Evolutionary conservation across 108 stramenopile species (phyloP), one percentile per base, ranked within the genome.

Genomic region (Fragilariopsis cylindrus): DNA sequence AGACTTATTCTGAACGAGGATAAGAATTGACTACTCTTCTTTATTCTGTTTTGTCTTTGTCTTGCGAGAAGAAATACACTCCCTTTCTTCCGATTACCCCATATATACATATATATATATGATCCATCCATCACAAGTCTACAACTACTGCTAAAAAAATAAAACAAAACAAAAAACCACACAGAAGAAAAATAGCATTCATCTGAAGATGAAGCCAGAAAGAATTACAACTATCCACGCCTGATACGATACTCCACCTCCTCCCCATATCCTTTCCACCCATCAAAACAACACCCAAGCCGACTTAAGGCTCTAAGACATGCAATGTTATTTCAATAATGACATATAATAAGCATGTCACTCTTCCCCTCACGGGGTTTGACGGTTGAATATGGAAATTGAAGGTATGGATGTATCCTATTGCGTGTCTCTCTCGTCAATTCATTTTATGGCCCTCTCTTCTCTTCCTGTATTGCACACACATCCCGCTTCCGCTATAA

Each of bases 1-100:
- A 64, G 84, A 81, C 52, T 75, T 88, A 60, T 84, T 84, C 73
- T 88, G 65, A 80, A 58, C n/a, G 9, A 19, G 11, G 43, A 9
- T 63, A 63, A 30, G 6, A 39, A 5, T 5, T 42, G 5, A 15
- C 62, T 39, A 39, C 62, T 18, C 40, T 39, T 39, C 60, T 60
- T 12, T 60, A 19, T 30, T 60, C 21, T 3, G 18, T 60, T 11
- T 60, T 9, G 60, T 16, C 18, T 60, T 19, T 60, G 12, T 19
- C 60, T 18, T 60, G 58, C n/a, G 50, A 52, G 50, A 52, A 52
- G 13, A 52, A 13, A 52, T 13, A 13, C 50, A 9, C 13, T 52
- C 13, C 50, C 50, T 0, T 3, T 52, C 12, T 13, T 1, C 13
- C 13, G 50, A 52, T 13, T 9, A 9, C 13, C 3, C 50, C 50